Evolutionary conservation across 495 filamentous ascomycete species (phyloP), one percentile per base, ranked within the genome.

Genomic region (Trichoderma asperelloides): DNA sequence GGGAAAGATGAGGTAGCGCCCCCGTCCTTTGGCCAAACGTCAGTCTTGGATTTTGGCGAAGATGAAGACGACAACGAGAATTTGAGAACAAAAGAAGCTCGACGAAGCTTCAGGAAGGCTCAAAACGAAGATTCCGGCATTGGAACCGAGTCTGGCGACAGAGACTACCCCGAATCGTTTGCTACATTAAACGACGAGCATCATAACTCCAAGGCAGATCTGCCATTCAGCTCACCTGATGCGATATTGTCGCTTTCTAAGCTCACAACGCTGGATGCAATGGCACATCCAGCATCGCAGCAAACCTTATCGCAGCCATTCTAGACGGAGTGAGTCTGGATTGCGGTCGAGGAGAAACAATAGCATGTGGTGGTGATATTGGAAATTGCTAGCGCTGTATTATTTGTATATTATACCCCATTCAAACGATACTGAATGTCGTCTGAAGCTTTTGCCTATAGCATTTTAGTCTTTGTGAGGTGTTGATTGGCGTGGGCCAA

Each of bases 41-140:
- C 78, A 21, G 69, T 76, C 5, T 80, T 80, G 62, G 76, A 78
- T 45, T 68, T 74, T 21, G 72, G 75, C 9, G 75, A 74, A 51
- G 73, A 74, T 7, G 76, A 76, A 3, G 74, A 75, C 7, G 72
- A 76, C 2, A 73, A 75, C 47, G 74, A 76, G 15, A 71, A 68
- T 11, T 21, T 55, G 49, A n/a, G 2, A 21, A 25, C 49, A 55
- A 55, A n/a, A 23, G 9, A 60, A 4, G 1, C 11, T 18, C 12
- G 27, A 23, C 8, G 11, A 25, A 60, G 55, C 23, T 13, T 28
- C 23, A 60, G 27, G 9, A 60, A 16, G n/a, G 55, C 15, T 13
- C 55, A 60, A 2, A 60, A 60, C 23, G 55, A 60, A 60, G 55
- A 60, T 30, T 60, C 55, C 27, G 55, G 55, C 27, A 60, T 60